Evolutionary conservation across 768 basidiomycete genomes (phyloP), one percentile per base, ranked within the genome.

Genomic region (Gelatoporia subvermispora): DNA sequence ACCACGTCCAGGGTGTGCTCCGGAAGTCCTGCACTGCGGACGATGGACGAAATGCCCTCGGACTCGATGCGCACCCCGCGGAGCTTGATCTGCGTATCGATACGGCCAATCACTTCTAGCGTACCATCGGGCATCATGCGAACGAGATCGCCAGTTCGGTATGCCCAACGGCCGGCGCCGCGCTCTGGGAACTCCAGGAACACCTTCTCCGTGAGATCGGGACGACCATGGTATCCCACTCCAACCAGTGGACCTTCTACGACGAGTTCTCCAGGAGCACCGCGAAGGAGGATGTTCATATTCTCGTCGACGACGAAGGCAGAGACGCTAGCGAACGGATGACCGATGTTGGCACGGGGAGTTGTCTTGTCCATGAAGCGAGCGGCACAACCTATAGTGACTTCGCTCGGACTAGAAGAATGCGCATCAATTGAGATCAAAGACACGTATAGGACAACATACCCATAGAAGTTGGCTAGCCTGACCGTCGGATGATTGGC

Each of bases 51-150:
- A 21, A 78, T 69, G 5, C 75, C 77, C 51, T 75, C 76, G 2
- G 70, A 69, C 54, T 78, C 77, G 17, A 78, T 77, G n/a, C 77
- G 73, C 17, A 78, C 75, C 21, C 77, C 77, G 34, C 74, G 68
- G 35, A 76, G 55, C 59, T 78, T 78, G 57, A 78, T 72, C 49
- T 78, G 77, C 5, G 71, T 70, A 54, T 78, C 77, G 41, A 74
- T 74, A 22, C 77, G 69, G 25, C 77, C 76, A 13, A 76, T 60
- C 47, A 78, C 75, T 50, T 77, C 73, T 21, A 78, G 54, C 5
- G 73, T 71, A 16, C 60, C 65, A 49, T 78, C 74, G 1, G 75
- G 72, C 62, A 76, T 70, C 72, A 78, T 76, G 25, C 76, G 68
- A 28, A 60, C 74, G 47, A 78, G 55, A 51, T 78, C 77, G 9